Evolutionary conservation across 192 early-diverging fungal species (phyloP).

Genomic region (Backusella macrospora): DNA sequence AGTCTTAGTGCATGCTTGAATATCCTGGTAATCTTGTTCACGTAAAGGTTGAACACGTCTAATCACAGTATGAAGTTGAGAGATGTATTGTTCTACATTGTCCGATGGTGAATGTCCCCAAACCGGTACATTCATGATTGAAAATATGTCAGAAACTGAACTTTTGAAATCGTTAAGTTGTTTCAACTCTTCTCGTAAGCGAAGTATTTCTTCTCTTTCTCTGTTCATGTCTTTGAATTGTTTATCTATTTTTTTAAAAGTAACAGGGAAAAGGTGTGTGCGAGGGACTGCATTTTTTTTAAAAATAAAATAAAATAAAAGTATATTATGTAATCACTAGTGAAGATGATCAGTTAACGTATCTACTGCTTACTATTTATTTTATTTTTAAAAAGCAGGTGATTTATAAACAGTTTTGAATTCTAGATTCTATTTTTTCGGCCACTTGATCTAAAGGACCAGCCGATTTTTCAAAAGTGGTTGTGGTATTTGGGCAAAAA

Average conservation of each 20-base stretch:
- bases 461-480: background rate
- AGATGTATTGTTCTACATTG: constrained; percentile 9
- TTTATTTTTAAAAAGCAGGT: background rate
- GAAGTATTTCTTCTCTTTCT: constrained; percentile 6
- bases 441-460: constrained; percentile 5
- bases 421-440: background rate
- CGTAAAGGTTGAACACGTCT: constrained; percentile 7
- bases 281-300: background rate
- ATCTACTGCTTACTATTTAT: too few species aligned
- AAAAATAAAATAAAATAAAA: background rate
- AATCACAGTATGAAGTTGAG: background rate
- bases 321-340: background rate
- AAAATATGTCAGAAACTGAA: constrained; percentile 10
- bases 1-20: constrained; percentile 9
- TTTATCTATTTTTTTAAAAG: background rate
- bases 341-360: background rate
- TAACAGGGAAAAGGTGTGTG: background rate
- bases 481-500: constrained; percentile 8
- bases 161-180: constrained; percentile 4
- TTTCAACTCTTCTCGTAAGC: background rate
- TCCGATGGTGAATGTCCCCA: background rate
- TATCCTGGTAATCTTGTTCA: constrained; percentile 9
- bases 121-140: background rate
- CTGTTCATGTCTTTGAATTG: background rate
- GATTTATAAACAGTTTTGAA: background rate